Evolutionary conservation across 2,329 filamentous ascomycete genomes (phyloP), one percentile per base, ranked within the genome.

Genomic region (Coniella vitis): DNA sequence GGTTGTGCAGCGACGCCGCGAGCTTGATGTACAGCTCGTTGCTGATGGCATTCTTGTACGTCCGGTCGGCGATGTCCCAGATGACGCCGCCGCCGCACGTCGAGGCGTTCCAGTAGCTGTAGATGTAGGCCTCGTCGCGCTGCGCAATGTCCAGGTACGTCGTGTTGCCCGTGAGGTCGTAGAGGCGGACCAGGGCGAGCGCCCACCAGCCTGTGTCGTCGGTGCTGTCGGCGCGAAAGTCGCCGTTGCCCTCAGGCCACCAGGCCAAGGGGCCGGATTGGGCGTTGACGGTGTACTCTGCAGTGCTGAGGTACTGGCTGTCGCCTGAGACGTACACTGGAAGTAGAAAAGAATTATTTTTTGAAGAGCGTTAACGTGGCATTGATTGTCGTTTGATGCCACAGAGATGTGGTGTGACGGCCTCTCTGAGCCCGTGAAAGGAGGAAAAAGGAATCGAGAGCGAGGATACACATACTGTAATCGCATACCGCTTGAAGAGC

Each of bases 131-230:
- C 55, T 80, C 81, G 48, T 83, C 72, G 31, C 67, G 61, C 47
- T 70, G 68, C 8, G 78, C 76, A 5, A 71, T 68, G 40, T 76
- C 59, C 35, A 83, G 72, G 54, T 79, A 83, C n/a, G 69, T 66
- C 2, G 54, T 32, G 38, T 81, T 65, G 3, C 66, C 63, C 0
- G 78, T 78, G 14, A 78, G 64, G 57, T 83, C 79, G 57, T 71
- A 79, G 4, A 75, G 67, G 20, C 74, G 70, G 46, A 83, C 74
- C 69, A 78, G 73, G 16, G 69, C 79, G 50, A 83, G 67, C 9
- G 73, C 78, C 79, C 79, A 83, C 79, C 79, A 83, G n/a, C 76
- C 72, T 58, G 78, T 74, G 56, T 83, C 79, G 54, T 83, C 79
- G 54, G 67, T 69, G 45, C 62, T 65, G 45, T 67, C 64, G 16